Evolutionary conservation across 768 basidiomycete species (phyloP), one percentile per base, ranked within the genome.

Genomic region (Suillus weaverae): DNA sequence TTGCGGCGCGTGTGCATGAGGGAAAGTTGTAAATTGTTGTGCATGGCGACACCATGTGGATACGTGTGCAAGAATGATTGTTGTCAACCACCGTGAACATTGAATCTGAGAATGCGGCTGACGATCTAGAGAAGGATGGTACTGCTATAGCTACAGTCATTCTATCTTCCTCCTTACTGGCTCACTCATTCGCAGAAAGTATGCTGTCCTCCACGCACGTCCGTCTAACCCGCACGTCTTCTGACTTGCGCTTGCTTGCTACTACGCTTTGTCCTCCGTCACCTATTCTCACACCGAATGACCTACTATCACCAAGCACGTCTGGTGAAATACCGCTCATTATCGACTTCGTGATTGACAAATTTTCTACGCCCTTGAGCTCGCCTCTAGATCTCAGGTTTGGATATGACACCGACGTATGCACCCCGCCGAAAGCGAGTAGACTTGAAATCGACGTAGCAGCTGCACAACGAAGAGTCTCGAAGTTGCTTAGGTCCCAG

Each of bases 321-420:
- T 84, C 82, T 39, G 83, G 80, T 38, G 79, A 83, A 59, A 86
- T 87, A 62, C 85, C 84, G n/a, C 77, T 87, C 44, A 69, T 83
- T 64, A 75, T 85, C 61, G 80, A 83, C 54, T 62, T 63, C 32
- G 61, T 57, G 5, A 14, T 60, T 20, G 64, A 64, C 53, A 62
- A 66, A 46, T 69, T 63, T 35, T 48, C 62, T 20, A 55, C 51
- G 9, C 36, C 62, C 8, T 51, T 22, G 36, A 62, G n/a, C 39
- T 62, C 62, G 41, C 59, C 62, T 20, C 56, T n/a, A n/a, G n/a
- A n/a, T n/a, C n/a, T 57, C 10, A 9, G 3, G 10, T 39, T 57
- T 39, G 56, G 16, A 39, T 57, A 57, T 39, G 38, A 26, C 56
- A 30, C 38, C 22, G 38, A 57, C 5, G 4, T 39, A 57, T 20